Evolutionary conservation across 2,329 filamentous ascomycete genomes (phyloP).

Genomic region (Trichophaea hybrida): DNA sequence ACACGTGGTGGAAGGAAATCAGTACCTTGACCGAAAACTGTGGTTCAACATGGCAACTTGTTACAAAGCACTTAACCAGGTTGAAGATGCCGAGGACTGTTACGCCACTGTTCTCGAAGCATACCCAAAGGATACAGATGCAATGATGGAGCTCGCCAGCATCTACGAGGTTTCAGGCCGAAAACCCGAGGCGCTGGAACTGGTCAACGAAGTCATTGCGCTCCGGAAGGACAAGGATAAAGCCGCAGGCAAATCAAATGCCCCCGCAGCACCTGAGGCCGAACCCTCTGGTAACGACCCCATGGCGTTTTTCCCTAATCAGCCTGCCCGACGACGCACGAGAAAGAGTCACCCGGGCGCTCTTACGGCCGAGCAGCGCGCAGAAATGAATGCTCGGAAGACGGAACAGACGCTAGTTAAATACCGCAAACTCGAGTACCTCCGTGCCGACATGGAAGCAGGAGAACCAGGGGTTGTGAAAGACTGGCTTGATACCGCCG

Average conservation of each 20-base stretch:
- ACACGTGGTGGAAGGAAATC: slow-evolving; percentile 38
- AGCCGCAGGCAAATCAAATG: slow-evolving; percentile 1
- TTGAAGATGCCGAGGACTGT: slow-evolving; percentile 58
- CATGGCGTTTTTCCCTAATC: slow-evolving; percentile 22
- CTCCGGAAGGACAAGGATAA: slow-evolving; percentile 38
- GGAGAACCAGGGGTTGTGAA: slow-evolving; percentile 39
- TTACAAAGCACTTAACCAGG: slow-evolving; percentile 49
- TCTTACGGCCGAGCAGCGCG: slow-evolving; percentile 23
- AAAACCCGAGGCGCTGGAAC: slow-evolving; percentile 60
- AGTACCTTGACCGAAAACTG: slow-evolving; percentile 39
- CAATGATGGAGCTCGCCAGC: slow-evolving; percentile 64
- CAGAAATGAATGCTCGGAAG: slow-evolving; percentile 30
- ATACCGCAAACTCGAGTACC: slow-evolving; percentile 35
- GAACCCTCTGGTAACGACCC: slow-evolving; percentile 4
- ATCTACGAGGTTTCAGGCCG: slow-evolving; percentile 65
- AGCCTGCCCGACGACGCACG: slow-evolving; percentile 12
- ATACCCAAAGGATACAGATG: slow-evolving; percentile 58
- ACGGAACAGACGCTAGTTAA: slow-evolving; percentile 35
- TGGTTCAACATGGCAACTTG: slow-evolving; percentile 50
- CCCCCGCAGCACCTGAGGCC: neutral
- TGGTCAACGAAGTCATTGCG: slow-evolving; percentile 60
- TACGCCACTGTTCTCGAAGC: slow-evolving; percentile 61
- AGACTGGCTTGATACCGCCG: slow-evolving; percentile 46
- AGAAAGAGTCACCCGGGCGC: slow-evolving; percentile 14
- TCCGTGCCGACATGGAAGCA: slow-evolving; percentile 36